Evolutionary conservation across 768 basidiomycete species (phyloP).

Genomic region (Inosperma sp.): DNA sequence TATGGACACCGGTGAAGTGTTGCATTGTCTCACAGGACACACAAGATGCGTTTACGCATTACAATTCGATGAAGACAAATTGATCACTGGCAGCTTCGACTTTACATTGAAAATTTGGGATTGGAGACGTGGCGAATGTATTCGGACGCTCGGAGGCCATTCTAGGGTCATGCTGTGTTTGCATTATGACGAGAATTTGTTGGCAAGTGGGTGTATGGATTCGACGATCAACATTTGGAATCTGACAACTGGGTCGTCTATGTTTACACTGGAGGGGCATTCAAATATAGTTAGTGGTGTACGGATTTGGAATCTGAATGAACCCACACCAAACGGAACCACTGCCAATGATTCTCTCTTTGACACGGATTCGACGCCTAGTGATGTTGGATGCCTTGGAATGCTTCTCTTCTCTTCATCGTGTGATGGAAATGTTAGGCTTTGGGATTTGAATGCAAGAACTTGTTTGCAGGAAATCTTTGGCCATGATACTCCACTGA

Average conservation of each 20-base stretch:
- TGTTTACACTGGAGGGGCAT: constrained; percentile 90
- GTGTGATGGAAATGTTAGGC: constrained; percentile 87
- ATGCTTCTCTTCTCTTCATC: constrained; percentile 98
- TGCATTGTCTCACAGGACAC: constrained; percentile 84
- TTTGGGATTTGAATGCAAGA: constrained; percentile 86
- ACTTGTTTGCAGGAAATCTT: constrained; percentile 79
- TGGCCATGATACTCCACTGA: constrained; percentile 93
- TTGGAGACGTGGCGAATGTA: constrained; percentile 85
- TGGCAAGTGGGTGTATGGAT: constrained; percentile 92
- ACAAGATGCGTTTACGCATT: constrained; percentile 86
- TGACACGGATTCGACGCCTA: no score
- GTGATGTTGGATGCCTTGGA: constrained; percentile 42
- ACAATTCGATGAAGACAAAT: constrained; percentile 93
- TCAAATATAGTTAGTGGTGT: constrained; percentile 96
- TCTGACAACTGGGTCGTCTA: constrained; percentile 84
- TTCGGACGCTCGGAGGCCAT: constrained; percentile 86
- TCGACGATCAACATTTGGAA: constrained; percentile 96
- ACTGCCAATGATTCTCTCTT: no score
- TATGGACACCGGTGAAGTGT: constrained; percentile 81
- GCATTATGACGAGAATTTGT: constrained; percentile 84
- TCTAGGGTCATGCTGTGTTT: constrained; percentile 88
- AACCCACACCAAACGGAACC: constrained; percentile 25
- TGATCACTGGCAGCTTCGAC: constrained; percentile 97
- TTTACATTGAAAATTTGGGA: constrained; percentile 94
- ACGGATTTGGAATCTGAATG: constrained; percentile 77